Percentiles rank a stretch among this genome's conserved stretches.
These are phyloP conservation scores for Forsythia suspensa DNA, from an alignment of 257 asterid genomes.

Conservation along the genomic window DNA sequence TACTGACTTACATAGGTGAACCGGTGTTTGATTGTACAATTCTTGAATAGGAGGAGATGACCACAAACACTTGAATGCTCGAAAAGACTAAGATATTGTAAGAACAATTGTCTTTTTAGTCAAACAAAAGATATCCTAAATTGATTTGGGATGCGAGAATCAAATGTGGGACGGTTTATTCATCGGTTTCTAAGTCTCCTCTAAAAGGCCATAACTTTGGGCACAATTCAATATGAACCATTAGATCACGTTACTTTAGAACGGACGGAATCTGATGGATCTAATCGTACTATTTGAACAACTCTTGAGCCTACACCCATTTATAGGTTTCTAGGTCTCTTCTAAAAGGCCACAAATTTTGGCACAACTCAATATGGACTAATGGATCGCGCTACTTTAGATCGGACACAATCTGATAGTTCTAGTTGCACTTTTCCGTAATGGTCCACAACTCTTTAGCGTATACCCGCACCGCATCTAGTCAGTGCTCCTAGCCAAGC, in stretches of 20 bases:
- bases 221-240: too few species aligned
- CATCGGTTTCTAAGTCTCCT: background rate
- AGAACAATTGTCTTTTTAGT: too few species aligned
- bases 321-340: background rate
- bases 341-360: background rate
- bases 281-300: too few species aligned
- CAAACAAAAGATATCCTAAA: too few species aligned
- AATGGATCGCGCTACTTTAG: background rate
- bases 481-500: background rate
- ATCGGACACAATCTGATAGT: background rate
- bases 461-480: too few species aligned
- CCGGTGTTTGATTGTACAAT: background rate
- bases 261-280: too few species aligned
- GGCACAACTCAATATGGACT: background rate
- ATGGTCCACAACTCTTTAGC: too few species aligned
- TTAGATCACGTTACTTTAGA: too few species aligned
- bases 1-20: background rate
- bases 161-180: too few species aligned
- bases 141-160: background rate
- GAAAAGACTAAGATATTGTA: too few species aligned
- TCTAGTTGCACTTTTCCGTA: background rate
- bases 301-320: too few species aligned
- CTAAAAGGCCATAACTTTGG: background rate
- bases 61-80: background rate
- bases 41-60: background rate